Evolutionary conservation across 768 basidiomycete genomes (phyloP).

Genomic region (Hemileccinum impolitum): DNA sequence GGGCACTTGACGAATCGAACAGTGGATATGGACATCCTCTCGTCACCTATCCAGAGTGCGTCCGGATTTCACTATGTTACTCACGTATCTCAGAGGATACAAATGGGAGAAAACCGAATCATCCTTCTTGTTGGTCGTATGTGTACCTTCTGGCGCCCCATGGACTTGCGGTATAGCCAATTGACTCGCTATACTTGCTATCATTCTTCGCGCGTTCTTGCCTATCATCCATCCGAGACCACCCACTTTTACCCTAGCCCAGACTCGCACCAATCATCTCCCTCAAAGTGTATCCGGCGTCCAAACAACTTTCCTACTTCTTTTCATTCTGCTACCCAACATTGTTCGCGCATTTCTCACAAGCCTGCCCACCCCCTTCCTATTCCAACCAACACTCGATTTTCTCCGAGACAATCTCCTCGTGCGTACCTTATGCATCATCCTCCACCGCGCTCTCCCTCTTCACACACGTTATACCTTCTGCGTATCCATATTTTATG

Average conservation of each 20-base stretch:
- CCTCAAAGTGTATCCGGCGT: slow-evolving; percentile 13
- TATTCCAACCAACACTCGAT: slow-evolving; percentile 30
- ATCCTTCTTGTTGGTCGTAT: slow-evolving; percentile 8
- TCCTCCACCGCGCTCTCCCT: slow-evolving; percentile 32
- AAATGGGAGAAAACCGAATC: slow-evolving; percentile 16
- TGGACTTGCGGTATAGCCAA: slow-evolving; percentile 38
- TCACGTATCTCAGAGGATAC: slow-evolving; percentile 8
- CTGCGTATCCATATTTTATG: slow-evolving; percentile 31
- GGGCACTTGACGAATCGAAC: slow-evolving; percentile 36
- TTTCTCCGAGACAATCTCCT: slow-evolving; percentile 36
- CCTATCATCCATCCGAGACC: background rate
- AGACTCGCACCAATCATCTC: slow-evolving; percentile 1
- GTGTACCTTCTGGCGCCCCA: slow-evolving; percentile 25
- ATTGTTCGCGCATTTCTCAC: slow-evolving; percentile 3
- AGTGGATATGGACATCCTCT: slow-evolving; percentile 38
- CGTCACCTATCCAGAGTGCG: slow-evolving; percentile 12
- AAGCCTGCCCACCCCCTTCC: slow-evolving; percentile 10
- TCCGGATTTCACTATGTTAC: slow-evolving; percentile 5
- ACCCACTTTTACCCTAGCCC: background rate
- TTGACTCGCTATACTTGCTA: slow-evolving; percentile 21
- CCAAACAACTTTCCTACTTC: slow-evolving; percentile 17
- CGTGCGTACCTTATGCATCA: slow-evolving; percentile 35
- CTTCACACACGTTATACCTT: slow-evolving; percentile 34
- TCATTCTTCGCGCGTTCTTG: slow-evolving; percentile 10
- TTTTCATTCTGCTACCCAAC: slow-evolving; percentile 10